Conservation (phyloP, 1,284 basidiomycete genomes). For the Tylopilus orsonianus region DNA sequence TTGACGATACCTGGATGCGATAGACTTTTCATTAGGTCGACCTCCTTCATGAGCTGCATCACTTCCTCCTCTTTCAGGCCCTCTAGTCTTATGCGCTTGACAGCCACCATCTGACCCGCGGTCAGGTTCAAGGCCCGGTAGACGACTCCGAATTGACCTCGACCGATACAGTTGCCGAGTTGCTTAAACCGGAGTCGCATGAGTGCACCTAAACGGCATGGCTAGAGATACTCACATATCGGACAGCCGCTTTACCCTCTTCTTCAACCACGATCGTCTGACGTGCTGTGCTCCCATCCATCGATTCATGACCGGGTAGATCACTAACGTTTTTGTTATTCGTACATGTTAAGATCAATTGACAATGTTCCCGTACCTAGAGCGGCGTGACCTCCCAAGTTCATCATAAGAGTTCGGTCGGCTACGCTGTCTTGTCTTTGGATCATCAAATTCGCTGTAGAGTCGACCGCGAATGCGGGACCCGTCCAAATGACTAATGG, state of each 20-base stretch:
- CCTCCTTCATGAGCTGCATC: conserved; percentile 85
- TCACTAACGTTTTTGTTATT: conserved; percentile 64
- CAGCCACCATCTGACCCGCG: conserved; percentile 92
- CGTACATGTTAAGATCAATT: conserved; percentile 53
- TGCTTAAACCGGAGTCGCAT: conserved; percentile 52
- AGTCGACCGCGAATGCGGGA: conserved; percentile 59
- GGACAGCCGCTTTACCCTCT: conserved; percentile 76
- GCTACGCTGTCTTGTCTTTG: conserved; percentile 47
- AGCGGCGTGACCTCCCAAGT: conserved; percentile 49
- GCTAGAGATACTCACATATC: conserved; percentile 67
- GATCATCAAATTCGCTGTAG: conserved; percentile 67
- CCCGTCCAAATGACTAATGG: conserved; percentile 40
- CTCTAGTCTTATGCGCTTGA: conserved; percentile 87
- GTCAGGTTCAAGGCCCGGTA: conserved; percentile 91
- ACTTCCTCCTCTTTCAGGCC: conserved; percentile 87
- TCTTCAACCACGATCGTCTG: conserved; percentile 81
- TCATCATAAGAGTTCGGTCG: conserved; percentile 72
- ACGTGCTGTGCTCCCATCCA: conserved; percentile 62
- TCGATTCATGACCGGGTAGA: conserved; percentile 55
- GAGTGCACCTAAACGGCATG: conserved; percentile 1
- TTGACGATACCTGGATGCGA: conserved; percentile 93
- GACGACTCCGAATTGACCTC: conserved; percentile 94
- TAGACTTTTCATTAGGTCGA: conserved; percentile 85
- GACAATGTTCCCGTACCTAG: conserved; percentile 71
- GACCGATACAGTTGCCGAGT: conserved; percentile 94